Conservation (phyloP, 441 rosid genomes). For the Populus hybrid region DNA sequence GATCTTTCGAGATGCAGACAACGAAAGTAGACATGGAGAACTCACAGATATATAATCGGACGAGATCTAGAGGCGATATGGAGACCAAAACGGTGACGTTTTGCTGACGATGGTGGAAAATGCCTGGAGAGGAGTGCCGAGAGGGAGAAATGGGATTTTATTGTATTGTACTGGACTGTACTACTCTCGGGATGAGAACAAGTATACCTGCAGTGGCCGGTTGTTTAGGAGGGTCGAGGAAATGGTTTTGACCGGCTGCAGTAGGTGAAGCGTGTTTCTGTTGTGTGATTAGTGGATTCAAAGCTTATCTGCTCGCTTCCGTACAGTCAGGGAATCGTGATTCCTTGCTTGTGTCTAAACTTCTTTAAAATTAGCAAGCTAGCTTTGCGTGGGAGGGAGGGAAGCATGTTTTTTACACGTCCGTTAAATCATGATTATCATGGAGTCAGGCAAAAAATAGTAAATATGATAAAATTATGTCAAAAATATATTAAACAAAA, state of each 20-base stretch:
- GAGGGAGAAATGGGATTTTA: background rate
- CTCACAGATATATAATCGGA: constrained; percentile 17
- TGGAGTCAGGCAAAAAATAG: too few species aligned
- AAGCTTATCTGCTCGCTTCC: background rate
- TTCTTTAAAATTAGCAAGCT: background rate
- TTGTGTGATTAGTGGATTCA: background rate
- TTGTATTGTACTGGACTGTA: background rate
- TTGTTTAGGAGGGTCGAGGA: constrained; percentile 1
- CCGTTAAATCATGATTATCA: background rate
- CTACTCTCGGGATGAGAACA: background rate
- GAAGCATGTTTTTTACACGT: background rate
- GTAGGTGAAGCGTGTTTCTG: constrained; percentile 24
- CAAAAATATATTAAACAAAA: too few species aligned
- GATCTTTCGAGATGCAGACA: background rate
- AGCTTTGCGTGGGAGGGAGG: background rate
- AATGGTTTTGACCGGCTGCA: constrained; percentile 32
- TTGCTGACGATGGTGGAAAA: constrained; percentile 23
- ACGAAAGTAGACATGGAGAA: background rate
- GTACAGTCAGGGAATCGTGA: background rate
- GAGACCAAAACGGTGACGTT: constrained; percentile 14
- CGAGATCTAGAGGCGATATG: constrained; percentile 25
- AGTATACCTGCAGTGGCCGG: constrained; percentile 38
- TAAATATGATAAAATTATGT: too few species aligned
- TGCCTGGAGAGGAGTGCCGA: constrained; percentile 20
- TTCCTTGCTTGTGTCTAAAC: background rate